A percentile compares a stretch with the other conserved stretches of the same genome.
Conservation (phyloP, 148 eudicot genomes). For the Agrostemma githago region DNA sequence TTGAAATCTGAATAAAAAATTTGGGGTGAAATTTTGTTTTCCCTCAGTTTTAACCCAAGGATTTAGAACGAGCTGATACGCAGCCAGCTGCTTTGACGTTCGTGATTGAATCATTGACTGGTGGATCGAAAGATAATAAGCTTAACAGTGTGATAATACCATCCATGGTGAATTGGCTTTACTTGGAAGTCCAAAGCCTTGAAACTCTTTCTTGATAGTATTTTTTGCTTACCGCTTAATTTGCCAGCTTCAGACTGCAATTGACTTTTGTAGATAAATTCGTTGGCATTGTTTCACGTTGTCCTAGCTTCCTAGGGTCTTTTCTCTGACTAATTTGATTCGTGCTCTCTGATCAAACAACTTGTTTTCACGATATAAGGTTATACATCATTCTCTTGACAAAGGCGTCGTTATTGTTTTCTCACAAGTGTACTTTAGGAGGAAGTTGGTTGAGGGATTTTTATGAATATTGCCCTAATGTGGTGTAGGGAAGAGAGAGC, state of each 20-base stretch:
- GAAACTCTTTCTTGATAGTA: neutral
- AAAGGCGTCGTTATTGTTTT: neutral
- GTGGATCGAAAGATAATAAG: neutral
- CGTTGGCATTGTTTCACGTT: neutral
- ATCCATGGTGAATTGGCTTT: neutral
- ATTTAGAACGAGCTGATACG: neutral
- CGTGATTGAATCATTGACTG: neutral
- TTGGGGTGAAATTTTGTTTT: neutral
- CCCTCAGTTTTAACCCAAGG: neutral
- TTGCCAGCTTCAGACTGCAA: neutral
- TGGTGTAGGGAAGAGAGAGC: neutral
- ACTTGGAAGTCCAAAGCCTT: neutral
- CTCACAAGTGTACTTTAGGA: neutral
- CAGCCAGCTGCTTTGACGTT: neutral
- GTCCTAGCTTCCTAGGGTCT: neutral
- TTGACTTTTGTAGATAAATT: neutral
- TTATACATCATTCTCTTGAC: neutral
- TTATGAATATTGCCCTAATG: neutral
- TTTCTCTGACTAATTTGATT: neutral
- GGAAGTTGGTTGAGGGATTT: neutral
- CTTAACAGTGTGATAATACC: neutral
- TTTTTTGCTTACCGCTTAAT: neutral
- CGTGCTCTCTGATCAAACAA: neutral
- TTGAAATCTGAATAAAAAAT: neutral
- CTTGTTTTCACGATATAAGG: neutral